Evolutionary conservation across 2,329 filamentous ascomycete species (phyloP).

Genomic region (Colletotrichum orbiculare): DNA sequence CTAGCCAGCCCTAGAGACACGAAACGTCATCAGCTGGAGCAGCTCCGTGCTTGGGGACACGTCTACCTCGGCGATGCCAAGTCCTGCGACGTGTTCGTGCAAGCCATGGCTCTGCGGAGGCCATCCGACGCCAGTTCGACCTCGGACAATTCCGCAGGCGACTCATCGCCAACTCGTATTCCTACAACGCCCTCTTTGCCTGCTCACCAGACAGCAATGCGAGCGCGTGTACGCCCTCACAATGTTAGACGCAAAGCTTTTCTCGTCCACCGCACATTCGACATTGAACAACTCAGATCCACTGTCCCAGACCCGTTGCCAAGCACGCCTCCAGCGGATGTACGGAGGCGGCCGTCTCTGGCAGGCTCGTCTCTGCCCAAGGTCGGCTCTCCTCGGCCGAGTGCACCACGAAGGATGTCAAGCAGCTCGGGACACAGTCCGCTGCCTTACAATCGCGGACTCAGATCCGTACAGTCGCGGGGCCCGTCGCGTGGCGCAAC

Average conservation of each 20-base stretch:
- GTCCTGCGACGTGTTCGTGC: conserved; percentile 58
- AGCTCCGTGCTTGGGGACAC: conserved; percentile 54
- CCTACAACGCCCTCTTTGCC: conserved; percentile 13
- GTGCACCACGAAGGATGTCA: conserved; percentile 37
- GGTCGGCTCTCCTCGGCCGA: conserved; percentile 27
- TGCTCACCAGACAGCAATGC: conserved; percentile 47
- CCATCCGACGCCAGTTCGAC: conserved; percentile 42
- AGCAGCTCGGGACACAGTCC: conserved; percentile 40
- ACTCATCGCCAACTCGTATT: conserved; percentile 18
- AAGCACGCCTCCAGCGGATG: conserved; percentile 8
- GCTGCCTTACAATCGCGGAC: conserved; percentile 35
- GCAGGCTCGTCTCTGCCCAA: conserved; percentile 20
- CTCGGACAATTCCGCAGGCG: conserved; percentile 26
- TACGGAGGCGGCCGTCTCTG: conserved; percentile 24
- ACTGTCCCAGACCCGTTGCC: conserved; percentile 53
- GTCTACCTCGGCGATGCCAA: conserved; percentile 53
- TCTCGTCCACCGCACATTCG: conserved; percentile 61
- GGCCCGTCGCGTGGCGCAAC: conserved; percentile 44
- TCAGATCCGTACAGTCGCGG: conserved; percentile 24
- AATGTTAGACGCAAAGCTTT: conserved; percentile 55
- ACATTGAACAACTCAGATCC: conserved; percentile 58
- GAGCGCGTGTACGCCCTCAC: conserved; percentile 56
- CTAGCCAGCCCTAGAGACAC: conserved; percentile 20
- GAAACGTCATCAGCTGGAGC: conserved; percentile 41
- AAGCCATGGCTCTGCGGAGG: conserved; percentile 53